Base-by-base conservation (phyloP, 2,329 filamentous ascomycete genomes). In the Colletotrichum sp. region DNA sequence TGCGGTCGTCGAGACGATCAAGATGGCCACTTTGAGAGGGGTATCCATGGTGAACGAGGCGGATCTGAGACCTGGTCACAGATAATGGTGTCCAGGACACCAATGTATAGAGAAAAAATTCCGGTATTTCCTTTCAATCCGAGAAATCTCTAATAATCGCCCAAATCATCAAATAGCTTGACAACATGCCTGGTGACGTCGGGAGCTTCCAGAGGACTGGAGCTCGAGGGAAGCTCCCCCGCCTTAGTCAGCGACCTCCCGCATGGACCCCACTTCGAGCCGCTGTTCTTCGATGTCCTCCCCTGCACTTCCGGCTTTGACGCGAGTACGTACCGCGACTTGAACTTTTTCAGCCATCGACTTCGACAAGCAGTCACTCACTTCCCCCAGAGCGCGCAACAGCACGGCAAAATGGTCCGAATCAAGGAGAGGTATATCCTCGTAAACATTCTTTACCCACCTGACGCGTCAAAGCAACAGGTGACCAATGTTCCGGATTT, bases 371-470 rank as follows among this genome's bases (percentile, higher is more conserved):
- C 69, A 30, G 30, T 69, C 36, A 25, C 16, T 55, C 27, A 76
- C 22, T 30, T 65, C 22, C 32, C 49, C n/a, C 15, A 65, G 25
- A 44, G 8, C 39, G 22, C 25, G 29, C 16, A 34, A 29, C 34
- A 15, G 57, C n/a, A 13, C 30, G 19, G 34, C 79, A 86, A 59
- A 65, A 98, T 99, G 97, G 97, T 99, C 76, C 95, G 97, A 82
- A 92, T 99, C 80, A 99, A 99, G 86, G 94, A 98, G 85, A 93
- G 97, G 81, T 99, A 99, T 84, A 91, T 99, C 22, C 92, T 99
- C n/a, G 92, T 99, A 77, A 95, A 98, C 83, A 96, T 99, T 79
- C 89, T 99, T 63, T 98, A 98, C 81, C 95, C 96, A 0, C 89
- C 92, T 8, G 87, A 91, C 15, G 78, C 87, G 12, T 78, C 81